Evolutionary conservation across 805 yeast genomes (phyloP), one percentile per base, ranked within the genome.

Genomic region (Suhomyces sp.): DNA sequence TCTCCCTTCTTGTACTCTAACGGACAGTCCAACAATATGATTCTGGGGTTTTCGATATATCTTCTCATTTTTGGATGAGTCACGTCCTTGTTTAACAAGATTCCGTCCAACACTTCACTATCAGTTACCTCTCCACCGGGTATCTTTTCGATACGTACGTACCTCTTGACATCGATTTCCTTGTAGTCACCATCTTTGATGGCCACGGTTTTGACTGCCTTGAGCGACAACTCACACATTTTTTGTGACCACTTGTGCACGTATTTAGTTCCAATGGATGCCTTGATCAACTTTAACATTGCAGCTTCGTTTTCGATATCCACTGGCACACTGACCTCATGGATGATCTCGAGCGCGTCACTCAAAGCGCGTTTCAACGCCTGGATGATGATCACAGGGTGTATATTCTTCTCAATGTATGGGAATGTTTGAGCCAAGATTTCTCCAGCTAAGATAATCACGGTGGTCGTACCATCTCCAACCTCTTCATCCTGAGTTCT

Each of bases 21-120:
- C 9, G 99, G 97, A 65, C 97, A 90, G 66, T 93, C 99, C 50
- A 93, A 74, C 48, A 93, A 73, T 13, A 93, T 76, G 36, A 93
- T 78, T 46, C 91, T 77, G 33, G 99, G 99, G 54, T 88, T 85
- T 58, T 83, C 85, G 49, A 93, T 84, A 51, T 70, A 56, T 60
- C 99, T 81, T 51, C 82, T 82, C 99, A 93, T 93, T 63, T 90
- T 88, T 44, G 99, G 98, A 65, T 93, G 99, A n/a, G 95, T 88
- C 39, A 93, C 95, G 58, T 93, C 99, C 65, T 93, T 93, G 70
- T 93, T 93, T 52, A 93, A 75, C 66, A 93, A 69, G 34, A 91
- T 83, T 45, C 99, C 99, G 54, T 85, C 90, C 53, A 93, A 72
- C 11, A 93, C 96, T 44, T 73, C 73, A 29, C 90, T 80, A 51